These are phyloP conservation scores for Backusella psychrophila DNA, from an alignment of 192 early-diverging fungal species.

Conservation along the genomic window DNA sequence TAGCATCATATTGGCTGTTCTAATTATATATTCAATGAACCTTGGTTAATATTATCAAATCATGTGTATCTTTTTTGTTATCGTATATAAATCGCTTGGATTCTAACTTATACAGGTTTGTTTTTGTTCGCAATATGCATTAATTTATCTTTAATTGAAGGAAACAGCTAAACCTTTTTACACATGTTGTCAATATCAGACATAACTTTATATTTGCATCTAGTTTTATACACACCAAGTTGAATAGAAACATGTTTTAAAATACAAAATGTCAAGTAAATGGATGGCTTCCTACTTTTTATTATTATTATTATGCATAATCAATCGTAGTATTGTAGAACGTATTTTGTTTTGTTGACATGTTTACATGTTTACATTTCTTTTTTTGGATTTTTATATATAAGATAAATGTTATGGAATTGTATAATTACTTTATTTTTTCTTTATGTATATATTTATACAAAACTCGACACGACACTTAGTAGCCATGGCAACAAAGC, in stretches of 20 bases:
- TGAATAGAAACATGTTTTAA: background rate
- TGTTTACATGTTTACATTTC: background rate
- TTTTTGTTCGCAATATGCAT: background rate
- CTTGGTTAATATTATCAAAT: background rate
- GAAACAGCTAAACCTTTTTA: background rate
- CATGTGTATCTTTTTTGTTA: background rate
- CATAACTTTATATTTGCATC: background rate
- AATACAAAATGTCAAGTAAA: background rate
- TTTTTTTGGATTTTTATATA: background rate
- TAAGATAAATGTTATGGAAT: background rate
- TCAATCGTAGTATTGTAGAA: background rate
- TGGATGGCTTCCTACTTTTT: background rate
- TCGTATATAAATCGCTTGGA: background rate
- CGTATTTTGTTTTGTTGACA: conserved; percentile 1
- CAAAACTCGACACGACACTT: too few relatives aligned
- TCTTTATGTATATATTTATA: too few relatives aligned
- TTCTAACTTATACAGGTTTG: background rate
- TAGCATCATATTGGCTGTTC: background rate
- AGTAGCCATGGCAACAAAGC: background rate
- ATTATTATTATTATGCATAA: background rate
- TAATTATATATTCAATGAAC: background rate
- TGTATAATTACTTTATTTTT: too few relatives aligned
- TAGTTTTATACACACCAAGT: background rate
- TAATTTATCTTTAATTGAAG: background rate
- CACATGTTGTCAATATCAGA: too few relatives aligned